Evolutionary conservation across 2,329 filamentous ascomycete species (phyloP), one percentile per base, ranked within the genome.

Genomic region (Aureobasidium lini): DNA sequence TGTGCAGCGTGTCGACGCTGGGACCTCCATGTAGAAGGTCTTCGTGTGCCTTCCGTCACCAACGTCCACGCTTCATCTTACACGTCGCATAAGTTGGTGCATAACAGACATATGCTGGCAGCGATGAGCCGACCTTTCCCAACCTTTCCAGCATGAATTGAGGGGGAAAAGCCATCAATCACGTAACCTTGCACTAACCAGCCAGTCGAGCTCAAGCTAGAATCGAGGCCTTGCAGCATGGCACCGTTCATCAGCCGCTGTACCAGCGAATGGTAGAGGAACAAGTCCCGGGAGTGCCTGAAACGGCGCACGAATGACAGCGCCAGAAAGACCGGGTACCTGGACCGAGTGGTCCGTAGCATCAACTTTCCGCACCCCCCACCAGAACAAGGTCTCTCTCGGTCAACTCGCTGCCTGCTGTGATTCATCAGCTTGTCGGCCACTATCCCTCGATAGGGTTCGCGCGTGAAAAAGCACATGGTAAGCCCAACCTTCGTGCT

Each of bases 231-330:
- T 56, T 53, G 57, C 57, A 60, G 49, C 46, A 57, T 58, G 46
- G 53, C 49, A 58, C 39, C 40, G 60, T 43, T 59, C 62, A 64
- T 39, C 63, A 58, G 63, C 64, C 64, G 64, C 64, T 50, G 36
- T 18, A 40, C 59, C 63, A 62, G 61, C 64, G 44, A 66, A 66
- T 64, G 54, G 53, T 53, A n/a, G 15, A 46, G 18, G 54, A 47
- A 46, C 29, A 31, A 48, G 53, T 40, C 37, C 49, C 60, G 53
- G 60, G 53, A 50, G 60, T 61, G 32, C 60, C 53, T 61, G 60
- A 47, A 57, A 58, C 59, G 60, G 60, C 39, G 43, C 50, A 43
- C 60, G 60, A 61, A 61, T 58, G 53, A 58, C 52, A 61, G 53
- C 57, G 57, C 31, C 48, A 60, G 57, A 34, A 60, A 58, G 39